A percentile compares a stretch with the other conserved stretches of the same genome.
These are phyloP conservation scores for Medicago ruthenica DNA, from an alignment of 306 rosid genomes.

Conservation along the genomic window DNA sequence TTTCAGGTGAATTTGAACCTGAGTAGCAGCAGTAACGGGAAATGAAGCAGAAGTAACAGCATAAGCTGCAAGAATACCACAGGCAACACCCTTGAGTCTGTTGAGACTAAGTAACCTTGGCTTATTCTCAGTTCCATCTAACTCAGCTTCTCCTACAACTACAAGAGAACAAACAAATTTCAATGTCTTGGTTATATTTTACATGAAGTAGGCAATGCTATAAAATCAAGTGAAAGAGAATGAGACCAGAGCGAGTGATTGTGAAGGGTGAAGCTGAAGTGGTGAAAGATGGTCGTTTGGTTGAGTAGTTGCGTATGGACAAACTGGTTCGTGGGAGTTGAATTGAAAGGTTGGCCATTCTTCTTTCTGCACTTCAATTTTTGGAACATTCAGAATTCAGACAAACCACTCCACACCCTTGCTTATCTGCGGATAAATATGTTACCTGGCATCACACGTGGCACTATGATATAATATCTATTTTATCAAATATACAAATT, in stretches of 20 bases:
- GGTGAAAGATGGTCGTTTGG: constrained; percentile 48
- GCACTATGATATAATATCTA: neutral
- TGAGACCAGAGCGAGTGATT: constrained; percentile 64
- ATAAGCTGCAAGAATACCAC: constrained; percentile 85
- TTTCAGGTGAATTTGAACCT: constrained; percentile 51
- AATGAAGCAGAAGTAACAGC: constrained; percentile 66
- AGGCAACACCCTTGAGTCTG: constrained; percentile 65
- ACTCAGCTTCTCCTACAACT: constrained; percentile 47
- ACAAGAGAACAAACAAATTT: constrained; percentile 14
- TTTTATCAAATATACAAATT: neutral
- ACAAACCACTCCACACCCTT: constrained; percentile 13
- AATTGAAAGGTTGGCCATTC: constrained; percentile 69
- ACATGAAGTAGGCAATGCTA: neutral
- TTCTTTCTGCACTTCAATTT: constrained; percentile 29
- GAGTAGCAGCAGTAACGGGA: constrained; percentile 82
- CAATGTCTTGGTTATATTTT: no score
- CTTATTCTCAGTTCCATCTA: constrained; percentile 51
- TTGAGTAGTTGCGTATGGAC: constrained; percentile 43
- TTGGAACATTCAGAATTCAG: constrained; percentile 12
- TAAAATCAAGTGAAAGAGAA: neutral
- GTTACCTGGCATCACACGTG: constrained; percentile 64
- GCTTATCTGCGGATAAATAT: constrained; percentile 48
- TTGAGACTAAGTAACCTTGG: constrained; percentile 46
- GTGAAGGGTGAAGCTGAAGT: constrained; percentile 37
- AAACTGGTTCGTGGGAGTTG: constrained; percentile 57